These are phyloP conservation scores for Coemansia sp. DNA, from an alignment of 192 early-diverging fungal genomes.

Conservation along the genomic window DNA sequence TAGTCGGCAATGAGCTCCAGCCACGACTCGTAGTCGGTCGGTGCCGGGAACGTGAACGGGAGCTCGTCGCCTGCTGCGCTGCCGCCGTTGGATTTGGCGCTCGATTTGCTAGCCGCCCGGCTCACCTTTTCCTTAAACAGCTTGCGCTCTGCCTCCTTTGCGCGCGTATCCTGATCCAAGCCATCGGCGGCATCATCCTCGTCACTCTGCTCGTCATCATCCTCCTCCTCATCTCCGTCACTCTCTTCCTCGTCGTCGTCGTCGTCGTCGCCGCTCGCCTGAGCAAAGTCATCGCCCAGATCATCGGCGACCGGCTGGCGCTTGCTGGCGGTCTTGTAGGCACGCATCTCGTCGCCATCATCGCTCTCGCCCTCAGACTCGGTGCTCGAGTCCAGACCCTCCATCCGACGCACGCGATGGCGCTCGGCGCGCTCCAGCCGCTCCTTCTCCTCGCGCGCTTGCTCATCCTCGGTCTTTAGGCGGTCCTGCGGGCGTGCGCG, in stretches of 20 bases:
- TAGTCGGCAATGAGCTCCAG: constrained; percentile 61
- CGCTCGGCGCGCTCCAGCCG: constrained; percentile 86
- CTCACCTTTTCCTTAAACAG: constrained; percentile 50
- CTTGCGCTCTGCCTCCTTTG: constrained; percentile 49
- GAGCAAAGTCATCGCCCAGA: constrained; percentile 64
- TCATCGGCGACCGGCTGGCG: constrained; percentile 62
- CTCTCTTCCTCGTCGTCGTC: constrained; percentile 35
- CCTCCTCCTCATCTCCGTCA: constrained; percentile 36
- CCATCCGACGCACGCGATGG: constrained; percentile 76
- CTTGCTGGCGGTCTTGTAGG: constrained; percentile 45
- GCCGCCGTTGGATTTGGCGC: not conserved
- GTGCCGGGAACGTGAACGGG: constrained; percentile 84
- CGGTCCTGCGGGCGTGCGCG: constrained; percentile 87
- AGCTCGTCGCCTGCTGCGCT: constrained; percentile 50
- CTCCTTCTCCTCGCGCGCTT: constrained; percentile 76
- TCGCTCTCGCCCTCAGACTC: constrained; percentile 61
- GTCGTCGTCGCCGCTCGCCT: constrained; percentile 45
- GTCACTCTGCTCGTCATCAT: constrained; percentile 35
- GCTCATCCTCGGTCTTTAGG: constrained; percentile 91
- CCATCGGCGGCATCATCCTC: constrained; percentile 15
- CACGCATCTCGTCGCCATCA: constrained; percentile 50
- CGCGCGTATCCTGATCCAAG: constrained; percentile 5
- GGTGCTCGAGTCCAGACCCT: constrained; percentile 59
- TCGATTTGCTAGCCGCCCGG: not conserved
- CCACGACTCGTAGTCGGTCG: constrained; percentile 68